Percentiles rank a stretch among this genome's conserved stretches.
These are phyloP conservation scores for Epicoccum nigrum DNA, from an alignment of 2,329 filamentous ascomycete species.

Conservation along the genomic window DNA sequence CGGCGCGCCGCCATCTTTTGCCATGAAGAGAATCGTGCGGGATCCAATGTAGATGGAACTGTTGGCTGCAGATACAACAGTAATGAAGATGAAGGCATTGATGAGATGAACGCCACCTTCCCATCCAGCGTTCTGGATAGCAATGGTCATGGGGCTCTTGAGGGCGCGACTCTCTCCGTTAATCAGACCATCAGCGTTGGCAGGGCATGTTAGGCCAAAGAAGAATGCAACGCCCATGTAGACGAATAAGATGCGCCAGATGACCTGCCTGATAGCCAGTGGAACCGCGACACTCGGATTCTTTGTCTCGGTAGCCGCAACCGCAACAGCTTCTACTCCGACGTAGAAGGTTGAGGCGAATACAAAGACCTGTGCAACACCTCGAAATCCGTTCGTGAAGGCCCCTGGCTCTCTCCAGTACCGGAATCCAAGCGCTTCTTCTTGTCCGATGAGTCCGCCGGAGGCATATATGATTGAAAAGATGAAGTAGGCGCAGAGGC, in stretches of 20 bases:
- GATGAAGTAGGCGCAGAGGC: slow-evolving; percentile 49
- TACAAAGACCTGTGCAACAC: slow-evolving; percentile 52
- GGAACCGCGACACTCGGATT: slow-evolving; percentile 56
- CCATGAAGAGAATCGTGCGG: slow-evolving; percentile 77
- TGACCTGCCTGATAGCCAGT: slow-evolving; percentile 54
- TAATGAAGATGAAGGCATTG: slow-evolving; percentile 69
- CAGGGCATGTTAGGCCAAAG: slow-evolving; percentile 70
- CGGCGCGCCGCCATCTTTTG: slow-evolving; percentile 74
- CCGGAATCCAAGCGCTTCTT: slow-evolving; percentile 39
- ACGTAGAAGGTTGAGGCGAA: slow-evolving; percentile 52
- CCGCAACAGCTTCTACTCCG: slow-evolving; percentile 45
- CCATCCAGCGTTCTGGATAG: slow-evolving; percentile 74
- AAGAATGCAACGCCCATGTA: slow-evolving; percentile 53
- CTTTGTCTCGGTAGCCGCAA: slow-evolving; percentile 45
- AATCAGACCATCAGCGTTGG: slow-evolving; percentile 68
- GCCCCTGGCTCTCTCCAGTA: slow-evolving; percentile 51
- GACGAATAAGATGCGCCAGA: slow-evolving; percentile 52
- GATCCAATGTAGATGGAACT: slow-evolving; percentile 79
- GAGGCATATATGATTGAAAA: slow-evolving; percentile 50
- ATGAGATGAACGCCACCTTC: slow-evolving; percentile 75
- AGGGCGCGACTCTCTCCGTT: slow-evolving; percentile 67
- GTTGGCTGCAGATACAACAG: slow-evolving; percentile 66
- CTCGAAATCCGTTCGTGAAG: slow-evolving; percentile 50
- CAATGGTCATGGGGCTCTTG: slow-evolving; percentile 57
- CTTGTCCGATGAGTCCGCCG: slow-evolving; percentile 41